Percentiles rank a stretch among this genome's conserved stretches.
These are phyloP conservation scores for Tolypocladium nubicola DNA, from an alignment of 2,329 filamentous ascomycete species.

Conservation along the genomic window DNA sequence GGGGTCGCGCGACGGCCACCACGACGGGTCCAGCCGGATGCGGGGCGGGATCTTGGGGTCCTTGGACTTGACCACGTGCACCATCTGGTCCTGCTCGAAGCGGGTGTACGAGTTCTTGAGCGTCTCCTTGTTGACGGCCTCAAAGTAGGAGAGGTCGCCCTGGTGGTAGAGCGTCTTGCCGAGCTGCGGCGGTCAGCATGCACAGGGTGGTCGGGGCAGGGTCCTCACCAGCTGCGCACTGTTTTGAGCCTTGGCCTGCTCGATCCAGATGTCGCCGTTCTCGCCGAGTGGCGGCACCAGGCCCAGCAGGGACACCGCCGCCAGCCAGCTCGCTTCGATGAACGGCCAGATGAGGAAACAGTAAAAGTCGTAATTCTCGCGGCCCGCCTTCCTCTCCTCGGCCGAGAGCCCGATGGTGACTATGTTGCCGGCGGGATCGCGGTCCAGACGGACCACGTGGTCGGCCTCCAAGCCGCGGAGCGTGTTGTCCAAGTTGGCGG, in stretches of 20 bases:
- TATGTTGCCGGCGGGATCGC: conserved; percentile 45
- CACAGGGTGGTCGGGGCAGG: background rate
- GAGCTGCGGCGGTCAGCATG: conserved; percentile 37
- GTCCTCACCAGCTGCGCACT: conserved; percentile 63
- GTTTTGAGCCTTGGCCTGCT: conserved; percentile 66
- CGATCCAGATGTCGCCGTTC: conserved; percentile 66
- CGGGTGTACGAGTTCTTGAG: conserved; percentile 85
- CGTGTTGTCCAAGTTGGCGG: conserved; percentile 70
- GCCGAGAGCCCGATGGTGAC: conserved; percentile 63
- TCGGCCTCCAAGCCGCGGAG: conserved; percentile 69
- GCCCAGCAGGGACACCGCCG: conserved; percentile 78
- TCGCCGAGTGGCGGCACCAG: conserved; percentile 59
- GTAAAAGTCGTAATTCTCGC: conserved; percentile 97
- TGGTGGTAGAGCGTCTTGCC: conserved; percentile 97
- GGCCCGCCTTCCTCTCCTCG: conserved; percentile 62
- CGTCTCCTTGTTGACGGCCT: conserved; percentile 96
- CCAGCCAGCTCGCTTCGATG: conserved; percentile 88
- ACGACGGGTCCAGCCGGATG: conserved; percentile 62
- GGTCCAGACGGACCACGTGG: conserved; percentile 59
- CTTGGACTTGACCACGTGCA: conserved; percentile 61
- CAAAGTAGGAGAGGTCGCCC: conserved; percentile 92
- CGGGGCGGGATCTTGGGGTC: conserved; percentile 50
- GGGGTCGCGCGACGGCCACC: conserved; percentile 59
- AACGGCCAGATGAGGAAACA: conserved; percentile 99
- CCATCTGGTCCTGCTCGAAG: conserved; percentile 84